Conservation (phyloP, 805 yeast genomes). For the Wickerhamiella siamensis region DNA sequence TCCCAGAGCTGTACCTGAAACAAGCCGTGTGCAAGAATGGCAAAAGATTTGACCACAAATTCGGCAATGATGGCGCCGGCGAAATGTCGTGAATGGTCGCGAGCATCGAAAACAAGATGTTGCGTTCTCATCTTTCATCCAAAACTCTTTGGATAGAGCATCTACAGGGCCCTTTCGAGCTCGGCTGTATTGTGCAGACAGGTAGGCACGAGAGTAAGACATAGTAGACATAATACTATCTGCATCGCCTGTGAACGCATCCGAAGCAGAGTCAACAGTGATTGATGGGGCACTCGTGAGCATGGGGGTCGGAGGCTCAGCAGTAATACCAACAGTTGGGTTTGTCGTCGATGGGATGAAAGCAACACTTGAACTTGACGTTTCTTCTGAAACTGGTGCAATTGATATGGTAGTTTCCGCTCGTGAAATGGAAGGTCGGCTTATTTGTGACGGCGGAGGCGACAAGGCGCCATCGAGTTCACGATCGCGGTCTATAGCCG, state of each 20-base stretch:
- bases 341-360: not conserved
- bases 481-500: too few relatives aligned
- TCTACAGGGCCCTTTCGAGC: constrained; percentile 14
- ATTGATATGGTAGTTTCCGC: too few relatives aligned
- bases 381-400: too few relatives aligned
- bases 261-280: not conserved
- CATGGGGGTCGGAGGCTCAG: not conserved
- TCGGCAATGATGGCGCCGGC: constrained; percentile 89
- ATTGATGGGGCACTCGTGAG: not conserved
- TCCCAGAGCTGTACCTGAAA: constrained; percentile 46
- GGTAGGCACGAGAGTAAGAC: constrained; percentile 16
- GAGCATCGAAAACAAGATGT: constrained; percentile 78
- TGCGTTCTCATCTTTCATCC: constrained; percentile 94
- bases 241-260: constrained; percentile 8
- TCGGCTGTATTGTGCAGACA: constrained; percentile 16
- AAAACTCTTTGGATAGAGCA: constrained; percentile 55
- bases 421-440: too few relatives aligned
- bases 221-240: constrained; percentile 16
- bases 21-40: constrained; percentile 58
- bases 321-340: not conserved
- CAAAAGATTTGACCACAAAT: constrained; percentile 95
- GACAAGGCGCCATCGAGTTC: too few relatives aligned
- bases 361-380: too few relatives aligned
- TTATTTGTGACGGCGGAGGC: too few relatives aligned
- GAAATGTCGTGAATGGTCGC: constrained; percentile 53